Evolutionary conservation across 306 rosid genomes (phyloP).

Genomic region (Quercus gilva): DNA sequence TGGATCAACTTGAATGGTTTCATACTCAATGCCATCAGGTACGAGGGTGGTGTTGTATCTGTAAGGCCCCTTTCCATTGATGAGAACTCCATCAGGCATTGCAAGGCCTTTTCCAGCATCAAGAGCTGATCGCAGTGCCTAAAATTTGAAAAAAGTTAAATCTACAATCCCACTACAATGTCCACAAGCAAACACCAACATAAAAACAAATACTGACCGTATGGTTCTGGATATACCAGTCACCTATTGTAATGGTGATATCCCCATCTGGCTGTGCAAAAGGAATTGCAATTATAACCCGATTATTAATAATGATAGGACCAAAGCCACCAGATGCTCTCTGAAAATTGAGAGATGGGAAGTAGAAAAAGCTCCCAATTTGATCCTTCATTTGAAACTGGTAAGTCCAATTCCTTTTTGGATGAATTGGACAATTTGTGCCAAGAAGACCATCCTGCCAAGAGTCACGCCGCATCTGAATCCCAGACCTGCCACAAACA

Average conservation of each 20-base stretch:
- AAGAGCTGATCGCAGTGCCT: conserved; percentile 63
- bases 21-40: conserved; percentile 53
- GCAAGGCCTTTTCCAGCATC: conserved; percentile 71
- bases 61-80: conserved; percentile 93
- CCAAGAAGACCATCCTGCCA: conserved; percentile 95
- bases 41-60: conserved; percentile 77
- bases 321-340: conserved; percentile 94
- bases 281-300: conserved; percentile 56
- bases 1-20: conserved; percentile 63
- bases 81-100: conserved; percentile 90
- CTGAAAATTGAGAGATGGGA: conserved; percentile 74
- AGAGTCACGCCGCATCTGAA: conserved; percentile 73
- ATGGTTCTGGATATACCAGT: conserved; percentile 71
- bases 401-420: conserved; percentile 89
- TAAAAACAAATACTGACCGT: conserved; percentile 43
- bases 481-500: conserved; percentile 63
- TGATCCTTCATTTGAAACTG: conserved; percentile 94
- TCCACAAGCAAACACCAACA: not conserved
- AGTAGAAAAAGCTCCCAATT: conserved; percentile 91
- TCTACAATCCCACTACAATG: not conserved
- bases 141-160: not conserved
- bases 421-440: conserved; percentile 89
- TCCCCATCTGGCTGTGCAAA: conserved; percentile 74
- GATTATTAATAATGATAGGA: conserved; percentile 60
- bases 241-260: conserved; percentile 68